Evolutionary conservation across 345 rosid genomes (phyloP).

Genomic region (Eucalyptus marginata): DNA sequence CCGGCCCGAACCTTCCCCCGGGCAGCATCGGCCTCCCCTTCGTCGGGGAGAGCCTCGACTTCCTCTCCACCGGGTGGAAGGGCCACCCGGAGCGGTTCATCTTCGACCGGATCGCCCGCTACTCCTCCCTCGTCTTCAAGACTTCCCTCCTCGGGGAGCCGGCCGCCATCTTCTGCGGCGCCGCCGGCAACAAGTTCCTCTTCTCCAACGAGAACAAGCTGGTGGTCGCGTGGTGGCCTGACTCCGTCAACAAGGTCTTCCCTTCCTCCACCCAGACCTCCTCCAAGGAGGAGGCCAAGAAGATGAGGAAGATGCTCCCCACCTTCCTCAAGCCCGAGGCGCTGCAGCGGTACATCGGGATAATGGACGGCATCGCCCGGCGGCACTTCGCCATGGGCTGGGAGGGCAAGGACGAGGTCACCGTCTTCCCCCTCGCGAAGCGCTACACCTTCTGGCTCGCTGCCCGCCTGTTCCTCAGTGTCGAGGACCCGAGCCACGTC

Average conservation of each 20-base stretch:
- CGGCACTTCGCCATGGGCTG: constrained; percentile 4
- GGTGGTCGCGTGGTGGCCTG: constrained; percentile 3
- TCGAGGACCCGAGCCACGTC: constrained; percentile 1
- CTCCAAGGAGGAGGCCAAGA: constrained; percentile 4
- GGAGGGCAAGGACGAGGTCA: background rate
- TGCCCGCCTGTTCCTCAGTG: background rate
- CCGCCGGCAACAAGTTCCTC: constrained; percentile 1
- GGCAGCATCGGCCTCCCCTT: background rate
- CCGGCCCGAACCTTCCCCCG: background rate
- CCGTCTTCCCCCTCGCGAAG: constrained; percentile 5
- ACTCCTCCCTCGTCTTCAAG: constrained; percentile 6
- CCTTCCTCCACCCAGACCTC: constrained; percentile 2
- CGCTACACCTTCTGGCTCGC: constrained; percentile 7
- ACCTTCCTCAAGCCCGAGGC: constrained; percentile 2
- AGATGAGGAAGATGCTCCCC: constrained; percentile 7
- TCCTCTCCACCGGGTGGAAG: constrained; percentile 3
- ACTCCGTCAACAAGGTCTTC: constrained; percentile 5
- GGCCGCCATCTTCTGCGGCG: constrained; percentile 1
- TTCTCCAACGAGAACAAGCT: constrained; percentile 10
- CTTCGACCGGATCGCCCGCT: constrained; percentile 4
- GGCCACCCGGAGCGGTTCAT: constrained; percentile 5
- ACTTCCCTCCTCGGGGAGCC: constrained; percentile 8
- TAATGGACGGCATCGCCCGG: constrained; percentile 2
- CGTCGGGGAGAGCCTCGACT: background rate
- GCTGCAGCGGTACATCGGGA: constrained; percentile 1